phyloP scores from a whole-genome alignment of 2,329 filamentous ascomycete genomes.

The Xylaria sp. region DNA sequence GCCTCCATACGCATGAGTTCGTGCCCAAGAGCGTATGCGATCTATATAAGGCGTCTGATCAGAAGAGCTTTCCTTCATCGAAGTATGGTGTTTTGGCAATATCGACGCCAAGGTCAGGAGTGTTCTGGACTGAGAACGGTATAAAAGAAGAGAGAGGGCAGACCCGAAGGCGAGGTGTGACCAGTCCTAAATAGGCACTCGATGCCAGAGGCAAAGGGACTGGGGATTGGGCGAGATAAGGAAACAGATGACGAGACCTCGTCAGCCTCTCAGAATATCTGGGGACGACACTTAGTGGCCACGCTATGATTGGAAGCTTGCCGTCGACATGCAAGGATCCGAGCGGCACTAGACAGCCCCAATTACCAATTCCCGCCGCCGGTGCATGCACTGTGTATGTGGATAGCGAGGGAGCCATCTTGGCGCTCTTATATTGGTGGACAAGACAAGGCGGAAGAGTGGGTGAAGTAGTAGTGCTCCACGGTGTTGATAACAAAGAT shows the following conservation, averaged over 20 bases:
- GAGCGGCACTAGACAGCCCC: constrained; percentile 18
- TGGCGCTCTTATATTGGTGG: background rate
- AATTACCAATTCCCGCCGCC: constrained; percentile 22
- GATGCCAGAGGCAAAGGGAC: constrained; percentile 2
- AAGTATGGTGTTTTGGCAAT: constrained; percentile 53
- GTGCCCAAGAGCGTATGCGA: constrained; percentile 67
- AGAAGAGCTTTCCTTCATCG: constrained; percentile 72
- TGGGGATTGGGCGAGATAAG: constrained; percentile 29
- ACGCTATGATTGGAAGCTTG: constrained; percentile 22
- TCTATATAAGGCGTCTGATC: constrained; percentile 63
- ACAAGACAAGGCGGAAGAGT: background rate
- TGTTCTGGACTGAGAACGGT: constrained; percentile 44
- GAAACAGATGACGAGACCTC: constrained; percentile 27
- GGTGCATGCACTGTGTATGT: constrained; percentile 17
- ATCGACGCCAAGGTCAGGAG: constrained; percentile 49
- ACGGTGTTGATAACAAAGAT: constrained; percentile 4
- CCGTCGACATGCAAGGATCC: constrained; percentile 7
- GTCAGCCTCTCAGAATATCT: constrained; percentile 25
- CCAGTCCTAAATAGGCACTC: constrained; percentile 37
- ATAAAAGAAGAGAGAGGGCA: constrained; percentile 22
- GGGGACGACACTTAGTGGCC: constrained; percentile 18
- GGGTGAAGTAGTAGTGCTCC: background rate
- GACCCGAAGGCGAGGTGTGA: constrained; percentile 6
- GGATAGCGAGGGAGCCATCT: constrained; percentile 4
- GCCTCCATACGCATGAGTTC: constrained; percentile 66